A percentile compares a stretch with the other conserved stretches of the same genome.
phyloP scores from a whole-genome alignment of 352 stramenopile genomes.

The Phytophthora tubulina region DNA sequence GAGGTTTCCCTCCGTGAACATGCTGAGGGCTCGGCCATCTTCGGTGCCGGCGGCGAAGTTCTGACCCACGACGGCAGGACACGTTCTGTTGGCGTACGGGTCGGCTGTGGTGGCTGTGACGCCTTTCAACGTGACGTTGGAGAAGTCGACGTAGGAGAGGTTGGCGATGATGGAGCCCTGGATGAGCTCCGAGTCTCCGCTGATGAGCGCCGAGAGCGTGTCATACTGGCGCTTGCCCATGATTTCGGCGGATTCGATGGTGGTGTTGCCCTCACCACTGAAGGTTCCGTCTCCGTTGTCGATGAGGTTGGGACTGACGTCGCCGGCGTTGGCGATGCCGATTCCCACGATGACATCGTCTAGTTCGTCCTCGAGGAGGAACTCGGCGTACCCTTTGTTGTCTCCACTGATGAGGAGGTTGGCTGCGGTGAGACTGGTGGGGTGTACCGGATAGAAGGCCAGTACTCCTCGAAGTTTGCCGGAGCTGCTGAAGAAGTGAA shows the following conservation, averaged over 20 bases:
- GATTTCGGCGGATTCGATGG: constrained; percentile 56
- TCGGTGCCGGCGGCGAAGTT: constrained; percentile 64
- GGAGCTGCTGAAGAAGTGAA: constrained; percentile 55
- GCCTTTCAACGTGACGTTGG: constrained; percentile 50
- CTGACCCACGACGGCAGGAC: constrained; percentile 56
- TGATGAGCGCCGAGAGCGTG: constrained; percentile 43
- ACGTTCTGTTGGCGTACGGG: constrained; percentile 54
- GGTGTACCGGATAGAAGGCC: constrained; percentile 81
- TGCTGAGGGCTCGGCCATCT: constrained; percentile 47
- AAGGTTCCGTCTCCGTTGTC: constrained; percentile 63
- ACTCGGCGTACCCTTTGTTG: constrained; percentile 80
- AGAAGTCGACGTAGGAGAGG: constrained; percentile 63
- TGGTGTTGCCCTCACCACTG: constrained; percentile 43
- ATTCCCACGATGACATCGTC: constrained; percentile 41
- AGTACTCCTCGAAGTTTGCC: constrained; percentile 60
- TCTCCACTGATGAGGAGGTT: constrained; percentile 85
- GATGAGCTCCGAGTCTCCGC: constrained; percentile 32
- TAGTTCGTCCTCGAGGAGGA: constrained; percentile 51
- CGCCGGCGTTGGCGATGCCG: constrained; percentile 59
- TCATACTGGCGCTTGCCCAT: constrained; percentile 49
- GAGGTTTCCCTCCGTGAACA: constrained; percentile 50
- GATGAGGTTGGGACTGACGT: constrained; percentile 60
- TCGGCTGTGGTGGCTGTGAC: constrained; percentile 27
- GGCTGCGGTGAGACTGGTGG: constrained; percentile 77
- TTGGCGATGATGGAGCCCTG: constrained; percentile 36